Evolutionary conservation across 495 filamentous ascomycete species (phyloP), one percentile per base, ranked within the genome.

Genomic region (Penicillium lagena): DNA sequence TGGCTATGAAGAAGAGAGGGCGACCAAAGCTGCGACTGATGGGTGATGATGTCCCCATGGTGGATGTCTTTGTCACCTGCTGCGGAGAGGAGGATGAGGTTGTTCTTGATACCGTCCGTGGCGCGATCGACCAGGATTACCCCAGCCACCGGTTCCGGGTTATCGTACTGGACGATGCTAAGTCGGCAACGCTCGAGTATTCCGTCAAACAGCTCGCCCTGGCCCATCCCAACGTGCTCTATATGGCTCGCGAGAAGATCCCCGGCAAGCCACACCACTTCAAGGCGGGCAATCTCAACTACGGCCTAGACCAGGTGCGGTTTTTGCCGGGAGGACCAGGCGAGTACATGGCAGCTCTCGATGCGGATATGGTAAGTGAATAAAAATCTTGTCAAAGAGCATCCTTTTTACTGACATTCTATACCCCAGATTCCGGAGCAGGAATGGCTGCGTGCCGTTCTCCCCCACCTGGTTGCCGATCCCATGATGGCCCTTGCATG

Each of bases 211-310:
- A 60, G 29, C 38, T 67, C 30, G 46, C 50, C 9, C 11, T 43
- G 29, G 51, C 42, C 7, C 61, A 66, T 32, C 61, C 68, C 9
- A 73, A 74, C 37, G 13, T 78, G 8, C 62, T 60, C 49, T 79
- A 79, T 44, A 64, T 69, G 51, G 60, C 72, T 2, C 65, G 76
- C 36, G 55, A 61, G 39, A 76, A 76, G 46, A 60, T 62, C 12
- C 65, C 66, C 2, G 71, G 70, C 29, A 63, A 67, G 12, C 72
- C 70, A 1, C 68, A 76, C 48, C 64, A 75, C 50, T 79, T 72
- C 61, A 80, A 80, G 57, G 72, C 74, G 6, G 77, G 77, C 34
- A 80, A 79, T 40, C 58, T 80, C 14, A 73, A 72, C 46, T 67
- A 67, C 44, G 75, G 69, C 29, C 54, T 77, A 7, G 62, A 66